Percentiles rank a stretch among this genome's conserved stretches.
Evolutionary conservation across 1,139 yeast genomes (phyloP).

Genomic region (Meyerozyma sp.): DNA sequence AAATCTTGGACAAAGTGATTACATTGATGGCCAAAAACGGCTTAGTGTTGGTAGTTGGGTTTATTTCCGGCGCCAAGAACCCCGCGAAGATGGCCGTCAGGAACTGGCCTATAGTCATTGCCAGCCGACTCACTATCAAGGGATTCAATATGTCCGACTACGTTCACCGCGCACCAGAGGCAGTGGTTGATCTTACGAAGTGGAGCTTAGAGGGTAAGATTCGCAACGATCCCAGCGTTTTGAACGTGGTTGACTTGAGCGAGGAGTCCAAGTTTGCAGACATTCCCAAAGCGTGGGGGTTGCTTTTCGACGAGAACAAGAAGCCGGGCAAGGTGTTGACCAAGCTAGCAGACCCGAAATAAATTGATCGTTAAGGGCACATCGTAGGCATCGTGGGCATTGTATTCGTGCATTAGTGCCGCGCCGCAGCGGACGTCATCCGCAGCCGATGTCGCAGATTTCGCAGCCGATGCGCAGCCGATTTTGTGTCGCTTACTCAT

Average conservation of each 20-base stretch:
- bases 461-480: neutral
- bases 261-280: slow-evolving; percentile 25
- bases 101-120: slow-evolving; percentile 38
- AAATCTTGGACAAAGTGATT: slow-evolving; percentile 45
- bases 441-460: too few species aligned
- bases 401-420: too few species aligned
- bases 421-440: too few species aligned
- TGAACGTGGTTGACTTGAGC: slow-evolving; percentile 30
- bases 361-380: too few species aligned
- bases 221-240: slow-evolving; percentile 20
- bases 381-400: too few species aligned
- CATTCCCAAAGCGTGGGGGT: slow-evolving; percentile 42
- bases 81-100: slow-evolving; percentile 22
- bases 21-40: slow-evolving; percentile 35
- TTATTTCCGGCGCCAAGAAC: slow-evolving; percentile 55
- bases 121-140: slow-evolving; percentile 41
- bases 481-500: neutral
- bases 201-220: slow-evolving; percentile 40
- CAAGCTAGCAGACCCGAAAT: slow-evolving; percentile 8
- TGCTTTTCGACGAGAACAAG: slow-evolving; percentile 28
- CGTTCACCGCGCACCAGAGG: slow-evolving; percentile 27
- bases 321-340: slow-evolving; percentile 28
- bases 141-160: slow-evolving; percentile 46
- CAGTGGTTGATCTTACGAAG: slow-evolving; percentile 23
- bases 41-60: slow-evolving; percentile 54